A percentile compares a stretch with the other conserved stretches of the same genome.
Conservation (phyloP, 2,329 filamentous ascomycete species). For the Xylariaceae sp. region DNA sequence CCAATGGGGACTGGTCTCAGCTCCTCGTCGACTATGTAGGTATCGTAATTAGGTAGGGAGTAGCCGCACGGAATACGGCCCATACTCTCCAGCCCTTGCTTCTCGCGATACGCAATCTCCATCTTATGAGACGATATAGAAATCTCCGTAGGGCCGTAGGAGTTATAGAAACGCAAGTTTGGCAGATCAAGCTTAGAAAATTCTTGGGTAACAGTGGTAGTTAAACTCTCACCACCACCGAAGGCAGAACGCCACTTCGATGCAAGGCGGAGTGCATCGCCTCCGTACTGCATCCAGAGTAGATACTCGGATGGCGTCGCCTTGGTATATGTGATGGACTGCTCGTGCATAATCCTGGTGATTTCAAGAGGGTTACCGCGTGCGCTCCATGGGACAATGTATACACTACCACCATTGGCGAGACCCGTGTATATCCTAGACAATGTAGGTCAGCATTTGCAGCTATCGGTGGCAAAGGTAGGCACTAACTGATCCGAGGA, state of each 20-base stretch:
- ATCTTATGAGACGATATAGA: conserved; percentile 15
- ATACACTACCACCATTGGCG: conserved; percentile 44
- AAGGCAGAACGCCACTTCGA: conserved; percentile 41
- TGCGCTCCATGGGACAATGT: conserved; percentile 40
- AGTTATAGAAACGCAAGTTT: conserved; percentile 25
- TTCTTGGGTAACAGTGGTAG: neutral
- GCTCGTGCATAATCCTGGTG: conserved; percentile 38
- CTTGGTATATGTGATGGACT: conserved; percentile 44
- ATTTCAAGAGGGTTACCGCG: conserved; percentile 45
- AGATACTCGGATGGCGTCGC: conserved; percentile 49
- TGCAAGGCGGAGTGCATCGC: conserved; percentile 11
- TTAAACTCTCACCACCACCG: conserved; percentile 41
- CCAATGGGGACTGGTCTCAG: conserved; percentile 46
- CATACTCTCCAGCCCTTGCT: neutral
- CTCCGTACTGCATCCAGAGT: conserved; percentile 30
- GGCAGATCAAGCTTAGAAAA: conserved; percentile 20
- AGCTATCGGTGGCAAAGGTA: too few species aligned
- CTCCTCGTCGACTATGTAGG: conserved; percentile 49
- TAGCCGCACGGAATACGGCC: conserved; percentile 15
- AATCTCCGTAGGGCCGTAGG: conserved; percentile 29
- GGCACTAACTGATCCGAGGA: conserved; percentile 47
- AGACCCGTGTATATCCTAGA: conserved; percentile 19
- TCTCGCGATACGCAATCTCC: conserved; percentile 10
- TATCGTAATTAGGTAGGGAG: conserved; percentile 19
- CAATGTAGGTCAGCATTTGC: conserved; percentile 42